phyloP scores from a whole-genome alignment of 73 alveolate species.

The Symbiodinium natans region DNA sequence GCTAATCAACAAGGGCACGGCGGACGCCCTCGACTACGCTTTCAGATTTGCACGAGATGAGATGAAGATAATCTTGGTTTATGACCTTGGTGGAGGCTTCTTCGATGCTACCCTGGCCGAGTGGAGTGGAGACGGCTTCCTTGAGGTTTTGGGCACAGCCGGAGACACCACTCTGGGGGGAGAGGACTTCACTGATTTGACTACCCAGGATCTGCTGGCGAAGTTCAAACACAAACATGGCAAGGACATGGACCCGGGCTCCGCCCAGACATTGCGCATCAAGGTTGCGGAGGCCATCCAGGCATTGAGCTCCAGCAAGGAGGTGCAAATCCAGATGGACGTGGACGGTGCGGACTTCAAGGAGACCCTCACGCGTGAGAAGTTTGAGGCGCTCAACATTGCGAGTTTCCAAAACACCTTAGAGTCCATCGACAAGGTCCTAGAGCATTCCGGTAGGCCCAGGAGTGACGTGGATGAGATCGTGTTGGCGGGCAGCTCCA shows the following conservation, averaged over 20 bases:
- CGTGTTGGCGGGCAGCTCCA: conserved; percentile 99
- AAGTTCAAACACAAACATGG: conserved; percentile 94
- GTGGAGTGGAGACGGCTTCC: conserved; percentile 96
- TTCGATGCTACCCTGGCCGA: conserved; percentile 96
- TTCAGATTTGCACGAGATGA: no score
- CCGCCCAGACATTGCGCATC: conserved; percentile 97
- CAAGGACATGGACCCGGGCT: conserved; percentile 96
- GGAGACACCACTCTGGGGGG: conserved; percentile 96
- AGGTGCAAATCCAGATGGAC: conserved; percentile 97
- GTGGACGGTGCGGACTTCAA: conserved; percentile 95
- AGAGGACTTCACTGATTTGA: background rate
- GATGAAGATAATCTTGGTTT: conserved; percentile 98
- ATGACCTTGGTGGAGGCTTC: conserved; percentile 99
- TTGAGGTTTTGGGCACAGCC: conserved; percentile 97
- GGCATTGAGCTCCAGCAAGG: conserved; percentile 96
- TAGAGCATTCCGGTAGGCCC: background rate
- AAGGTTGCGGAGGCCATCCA: conserved; percentile 98
- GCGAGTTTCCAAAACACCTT: conserved; percentile 97
- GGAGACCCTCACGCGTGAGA: conserved; percentile 96
- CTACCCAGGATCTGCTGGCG: background rate
- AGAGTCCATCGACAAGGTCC: conserved; percentile 98
- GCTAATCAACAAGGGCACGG: conserved; percentile 99
- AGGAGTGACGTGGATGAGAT: conserved; percentile 95
- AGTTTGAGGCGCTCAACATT: conserved; percentile 97
- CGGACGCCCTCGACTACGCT: conserved; percentile 99